These are phyloP conservation scores for Saturnispora sanitii DNA, from an alignment of 805 yeast species.

Conservation along the genomic window DNA sequence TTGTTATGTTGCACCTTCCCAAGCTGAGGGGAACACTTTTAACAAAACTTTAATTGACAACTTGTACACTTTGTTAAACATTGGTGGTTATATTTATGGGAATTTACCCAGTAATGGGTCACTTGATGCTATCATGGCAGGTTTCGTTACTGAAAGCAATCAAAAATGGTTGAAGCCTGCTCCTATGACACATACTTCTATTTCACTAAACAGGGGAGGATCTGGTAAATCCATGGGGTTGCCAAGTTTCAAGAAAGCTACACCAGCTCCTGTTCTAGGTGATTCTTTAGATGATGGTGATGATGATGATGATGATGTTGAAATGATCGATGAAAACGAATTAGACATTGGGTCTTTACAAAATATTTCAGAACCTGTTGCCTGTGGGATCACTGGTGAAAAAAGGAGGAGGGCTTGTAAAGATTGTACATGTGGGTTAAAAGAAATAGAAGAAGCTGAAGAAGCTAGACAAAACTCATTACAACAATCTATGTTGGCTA, in stretches of 20 bases:
- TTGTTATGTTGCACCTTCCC: slow-evolving; percentile 48
- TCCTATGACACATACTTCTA: slow-evolving; percentile 8
- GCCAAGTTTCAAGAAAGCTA: slow-evolving; percentile 26
- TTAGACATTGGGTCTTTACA: slow-evolving; percentile 33
- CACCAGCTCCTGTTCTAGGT: slow-evolving; percentile 10
- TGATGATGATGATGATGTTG: slow-evolving; percentile 15
- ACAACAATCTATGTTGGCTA: slow-evolving; percentile 36
- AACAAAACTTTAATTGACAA: slow-evolving; percentile 35
- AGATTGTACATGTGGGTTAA: slow-evolving; percentile 95
- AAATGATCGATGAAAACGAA: slow-evolving; percentile 20
- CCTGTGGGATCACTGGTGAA: slow-evolving; percentile 39
- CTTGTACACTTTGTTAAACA: slow-evolving; percentile 31
- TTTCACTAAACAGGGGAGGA: slow-evolving; percentile 17
- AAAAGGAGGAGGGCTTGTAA: slow-evolving; percentile 90
- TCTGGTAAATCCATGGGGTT: slow-evolving; percentile 5
- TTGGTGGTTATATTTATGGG: slow-evolving; percentile 43
- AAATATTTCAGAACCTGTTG: slow-evolving; percentile 45
- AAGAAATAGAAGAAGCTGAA: slow-evolving; percentile 73
- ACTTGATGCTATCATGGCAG: slow-evolving; percentile 57
- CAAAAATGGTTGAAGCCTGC: slow-evolving; percentile 51
- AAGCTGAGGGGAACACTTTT: slow-evolving; percentile 33
- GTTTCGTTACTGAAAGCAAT: slow-evolving; percentile 39
- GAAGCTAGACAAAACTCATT: slow-evolving; percentile 33
- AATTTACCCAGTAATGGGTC: slow-evolving; percentile 40
- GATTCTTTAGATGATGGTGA: slow-evolving; percentile 11